Evolutionary conservation across 1,284 basidiomycete genomes (phyloP), one percentile per base, ranked within the genome.

Genomic region (Lignosus rhinocerotis): DNA sequence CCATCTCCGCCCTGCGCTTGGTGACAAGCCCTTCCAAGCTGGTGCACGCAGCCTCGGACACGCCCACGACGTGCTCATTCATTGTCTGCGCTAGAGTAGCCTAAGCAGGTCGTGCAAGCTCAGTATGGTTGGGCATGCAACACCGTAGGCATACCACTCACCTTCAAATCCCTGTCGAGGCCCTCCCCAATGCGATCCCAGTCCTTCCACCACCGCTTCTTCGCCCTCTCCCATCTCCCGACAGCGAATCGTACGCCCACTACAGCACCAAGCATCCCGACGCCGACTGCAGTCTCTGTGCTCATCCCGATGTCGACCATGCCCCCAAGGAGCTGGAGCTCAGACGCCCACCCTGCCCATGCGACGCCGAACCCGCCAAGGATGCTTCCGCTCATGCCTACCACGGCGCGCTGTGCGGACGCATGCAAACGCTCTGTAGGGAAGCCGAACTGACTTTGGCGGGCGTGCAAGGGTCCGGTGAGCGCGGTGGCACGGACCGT

Each of bases 161-260:
- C 91, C 75, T 81, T 77, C 16, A 94, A 72, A 75, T 95, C 93
- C 49, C 88, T 80, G 61, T 84, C 81, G 51, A 93, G 74, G 9
- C 92, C 90, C 51, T 84, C 78, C 4, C 83, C 83, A 3, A 93
- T 80, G 44, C 93, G 77, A 33, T 71, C 69, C 80, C 87, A 92
- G 70, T 93, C 90, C 53, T 79, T 79, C 84, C 85, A 85, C 87
- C 92, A 95, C 50, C 73, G 75, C 53, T 69, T 76, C 72, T 92
- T 89, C 2, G 86, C 86, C 62, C 76, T 81, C 53, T 87, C 86
- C 91, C 92, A 94, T 58, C 77, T 76, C 3, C 82, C 82, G 17
- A 90, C 80, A 7, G 85, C 86, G 82, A 88, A 88, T 30, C 88
- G 77, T 38, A 93, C 59, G 25, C 85, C 82, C 0, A 72, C 67